Conservation (phyloP, 1,284 basidiomycete genomes). For the Cryptococcus deneoformans region DNA sequence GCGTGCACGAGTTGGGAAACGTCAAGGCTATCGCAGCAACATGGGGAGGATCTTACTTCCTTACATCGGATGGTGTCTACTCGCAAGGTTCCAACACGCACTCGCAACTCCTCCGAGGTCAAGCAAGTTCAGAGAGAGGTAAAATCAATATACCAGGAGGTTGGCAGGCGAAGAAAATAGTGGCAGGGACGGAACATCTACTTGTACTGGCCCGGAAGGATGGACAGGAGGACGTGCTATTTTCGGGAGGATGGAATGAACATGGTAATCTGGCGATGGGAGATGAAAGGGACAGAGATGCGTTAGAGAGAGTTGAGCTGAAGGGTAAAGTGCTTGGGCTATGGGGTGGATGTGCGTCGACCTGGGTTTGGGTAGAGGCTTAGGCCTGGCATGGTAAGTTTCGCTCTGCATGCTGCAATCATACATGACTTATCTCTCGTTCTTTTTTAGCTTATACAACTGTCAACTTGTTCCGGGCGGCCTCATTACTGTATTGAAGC, state of each 20-base stretch:
- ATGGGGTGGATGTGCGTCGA: constrained; percentile 37
- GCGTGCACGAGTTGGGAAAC: constrained; percentile 38
- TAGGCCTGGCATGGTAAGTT: neutral
- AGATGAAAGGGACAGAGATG: constrained; percentile 54
- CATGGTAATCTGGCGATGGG: constrained; percentile 83
- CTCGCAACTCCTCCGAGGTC: constrained; percentile 58
- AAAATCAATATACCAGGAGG: constrained; percentile 11
- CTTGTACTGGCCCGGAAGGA: constrained; percentile 46
- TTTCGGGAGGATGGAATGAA: constrained; percentile 94
- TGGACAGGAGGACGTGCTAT: constrained; percentile 53
- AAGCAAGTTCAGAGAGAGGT: neutral
- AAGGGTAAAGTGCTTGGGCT: constrained; percentile 20
- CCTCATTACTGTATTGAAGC: too few relatives aligned
- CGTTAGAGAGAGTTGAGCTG: constrained; percentile 45
- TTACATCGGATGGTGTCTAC: constrained; percentile 45
- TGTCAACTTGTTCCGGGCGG: too few relatives aligned
- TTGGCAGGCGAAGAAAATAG: constrained; percentile 45
- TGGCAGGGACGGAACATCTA: constrained; percentile 80
- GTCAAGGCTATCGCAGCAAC: constrained; percentile 59
- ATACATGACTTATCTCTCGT: too few relatives aligned
- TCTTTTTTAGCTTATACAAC: too few relatives aligned
- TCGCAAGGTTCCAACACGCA: constrained; percentile 65
- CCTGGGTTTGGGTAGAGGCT: constrained; percentile 26
- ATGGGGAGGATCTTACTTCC: constrained; percentile 76
- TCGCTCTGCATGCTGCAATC: too few relatives aligned